phyloP scores from a whole-genome alignment of 257 asterid species.

The Scutellaria minor region DNA sequence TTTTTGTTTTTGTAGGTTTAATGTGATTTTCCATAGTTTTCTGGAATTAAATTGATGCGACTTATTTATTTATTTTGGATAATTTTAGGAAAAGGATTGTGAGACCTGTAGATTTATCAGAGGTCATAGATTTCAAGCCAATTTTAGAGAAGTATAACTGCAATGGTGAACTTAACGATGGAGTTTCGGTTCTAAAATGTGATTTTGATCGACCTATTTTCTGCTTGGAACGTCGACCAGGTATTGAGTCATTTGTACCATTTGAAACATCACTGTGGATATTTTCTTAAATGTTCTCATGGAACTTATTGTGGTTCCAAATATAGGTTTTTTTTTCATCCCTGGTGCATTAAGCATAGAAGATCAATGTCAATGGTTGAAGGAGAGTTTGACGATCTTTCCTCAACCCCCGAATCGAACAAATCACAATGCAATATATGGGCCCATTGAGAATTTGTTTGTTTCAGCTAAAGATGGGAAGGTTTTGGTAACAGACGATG shows the following conservation, averaged over 20 bases:
- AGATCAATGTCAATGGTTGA: slow-evolving; percentile 83
- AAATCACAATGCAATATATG: slow-evolving; percentile 87
- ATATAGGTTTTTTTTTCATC: slow-evolving; percentile 84
- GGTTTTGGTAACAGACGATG: slow-evolving; percentile 54
- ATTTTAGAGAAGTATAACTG: slow-evolving; percentile 59
- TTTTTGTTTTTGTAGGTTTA: background rate
- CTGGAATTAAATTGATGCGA: background rate
- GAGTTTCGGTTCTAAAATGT: slow-evolving; percentile 56
- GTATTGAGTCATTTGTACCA: slow-evolving; percentile 44
- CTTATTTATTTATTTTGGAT: background rate
- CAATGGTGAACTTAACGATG: slow-evolving; percentile 58
- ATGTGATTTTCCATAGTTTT: background rate
- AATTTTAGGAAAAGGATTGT: slow-evolving; percentile 64
- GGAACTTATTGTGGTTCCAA: slow-evolving; percentile 21
- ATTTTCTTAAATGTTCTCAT: background rate
- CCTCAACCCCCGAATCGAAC: slow-evolving; percentile 95
- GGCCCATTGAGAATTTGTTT: slow-evolving; percentile 73
- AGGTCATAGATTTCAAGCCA: slow-evolving; percentile 86
- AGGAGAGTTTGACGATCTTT: slow-evolving; percentile 79
- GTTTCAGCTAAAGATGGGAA: slow-evolving; percentile 67
- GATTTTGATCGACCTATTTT: slow-evolving; percentile 62
- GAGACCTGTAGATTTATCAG: slow-evolving; percentile 83
- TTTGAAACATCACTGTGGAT: background rate
- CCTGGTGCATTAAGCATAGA: slow-evolving; percentile 82
- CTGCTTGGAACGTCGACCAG: slow-evolving; percentile 80